Evolutionary conservation across 345 rosid species (phyloP), one percentile per base, ranked within the genome.

Genomic region (Salix udensis): DNA sequence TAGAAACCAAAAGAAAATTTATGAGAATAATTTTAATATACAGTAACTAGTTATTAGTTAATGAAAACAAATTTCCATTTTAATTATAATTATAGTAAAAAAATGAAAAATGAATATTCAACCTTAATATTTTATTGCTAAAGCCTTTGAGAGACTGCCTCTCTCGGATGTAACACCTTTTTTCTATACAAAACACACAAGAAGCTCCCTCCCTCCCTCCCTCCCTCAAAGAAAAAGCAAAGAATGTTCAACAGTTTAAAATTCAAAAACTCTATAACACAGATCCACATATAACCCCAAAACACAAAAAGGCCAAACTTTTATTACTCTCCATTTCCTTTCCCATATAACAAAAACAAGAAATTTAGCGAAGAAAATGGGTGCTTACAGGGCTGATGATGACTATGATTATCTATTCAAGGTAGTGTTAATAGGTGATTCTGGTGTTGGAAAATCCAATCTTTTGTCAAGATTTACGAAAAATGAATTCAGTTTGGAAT

Each of bases 361-460:
- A 21, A 40, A 37, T 23, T 18, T 2, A 40, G 71, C 50, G 10
- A 52, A 72, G 55, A 15, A 50, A 61, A 74, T 74, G 77, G 77
- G 77, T 68, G 82, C 74, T 42, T 79, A 79, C 71, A 79, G 78
- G 40, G 78, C 77, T 1, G 82, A 79, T 10, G 78, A 79, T 64
- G 82, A 79, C 64, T 79, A 74, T 68, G 82, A 79, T 37, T 79
- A 79, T 70, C 70, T 74, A 62, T 79, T 74, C 34, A 79, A 79
- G 60, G 74, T 79, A 11, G 78, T 79, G 34, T 37, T 79, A 52
- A 79, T 79, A 14, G 82, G 82, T 18, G 82, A 79, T 48, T 79
- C 78, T 50, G 82, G 82, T 19, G 82, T 79, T 52, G 82, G 82
- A 4, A 79, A 79, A 79, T 79, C 82, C 39, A 79, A 79, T 68